Evolutionary conservation across 148 eudicot genomes (phyloP).

Genomic region (Oxyria digyna): DNA sequence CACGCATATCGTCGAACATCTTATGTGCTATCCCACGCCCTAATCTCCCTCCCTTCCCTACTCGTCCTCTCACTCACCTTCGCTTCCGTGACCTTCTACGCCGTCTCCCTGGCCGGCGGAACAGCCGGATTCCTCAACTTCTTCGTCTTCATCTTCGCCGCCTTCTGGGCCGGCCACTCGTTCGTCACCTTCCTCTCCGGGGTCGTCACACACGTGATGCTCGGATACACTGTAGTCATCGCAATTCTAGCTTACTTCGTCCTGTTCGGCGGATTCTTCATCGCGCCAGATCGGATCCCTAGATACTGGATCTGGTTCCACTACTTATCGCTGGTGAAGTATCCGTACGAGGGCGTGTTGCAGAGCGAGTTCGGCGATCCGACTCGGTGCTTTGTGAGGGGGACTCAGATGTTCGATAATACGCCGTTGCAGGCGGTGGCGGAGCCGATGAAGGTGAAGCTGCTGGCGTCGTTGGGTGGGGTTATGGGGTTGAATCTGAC

Average conservation of each 20-base stretch:
- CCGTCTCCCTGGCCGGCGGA: constrained; percentile 74
- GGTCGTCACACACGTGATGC: constrained; percentile 66
- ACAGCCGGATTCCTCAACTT: constrained; percentile 48
- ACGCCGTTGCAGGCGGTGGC: constrained; percentile 48
- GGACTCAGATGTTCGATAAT: constrained; percentile 67
- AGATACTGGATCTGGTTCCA: constrained; percentile 91
- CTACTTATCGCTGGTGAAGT: constrained; percentile 69
- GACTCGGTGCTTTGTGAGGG: constrained; percentile 49
- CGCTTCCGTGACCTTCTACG: constrained; percentile 55
- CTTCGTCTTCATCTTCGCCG: constrained; percentile 47
- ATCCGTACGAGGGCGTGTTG: constrained; percentile 71
- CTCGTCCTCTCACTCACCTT: constrained; percentile 55
- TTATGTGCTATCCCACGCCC: constrained; percentile 65
- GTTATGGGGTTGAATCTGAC: constrained; percentile 56
- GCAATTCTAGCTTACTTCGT: constrained; percentile 70
- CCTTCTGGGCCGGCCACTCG: constrained; percentile 85
- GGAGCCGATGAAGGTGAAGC: constrained; percentile 34
- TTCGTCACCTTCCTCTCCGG: constrained; percentile 87
- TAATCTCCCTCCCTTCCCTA: constrained; percentile 57
- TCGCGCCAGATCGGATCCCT: constrained; percentile 62
- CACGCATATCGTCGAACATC: constrained; percentile 75
- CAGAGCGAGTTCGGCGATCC: constrained; percentile 61
- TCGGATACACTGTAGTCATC: constrained; percentile 71
- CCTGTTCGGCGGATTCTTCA: constrained; percentile 79
- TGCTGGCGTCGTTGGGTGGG: constrained; percentile 36